Evolutionary conservation across 1,139 yeast species (phyloP).

Genomic region (Yamadazyma triangularis): DNA sequence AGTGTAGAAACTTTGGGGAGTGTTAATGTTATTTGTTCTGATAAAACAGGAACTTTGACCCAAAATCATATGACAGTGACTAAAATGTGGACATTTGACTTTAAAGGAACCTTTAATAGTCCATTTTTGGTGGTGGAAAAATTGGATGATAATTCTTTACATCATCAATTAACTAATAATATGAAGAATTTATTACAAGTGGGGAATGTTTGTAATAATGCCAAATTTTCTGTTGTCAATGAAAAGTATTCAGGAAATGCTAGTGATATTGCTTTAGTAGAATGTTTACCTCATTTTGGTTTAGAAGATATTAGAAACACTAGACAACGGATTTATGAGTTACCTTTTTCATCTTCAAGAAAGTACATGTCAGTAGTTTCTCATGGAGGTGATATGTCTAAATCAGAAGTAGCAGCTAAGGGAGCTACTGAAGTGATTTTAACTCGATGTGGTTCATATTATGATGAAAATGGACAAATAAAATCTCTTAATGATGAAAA

Average conservation of each 20-base stretch:
- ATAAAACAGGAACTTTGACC: constrained; percentile 93
- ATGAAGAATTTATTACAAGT: constrained; percentile 53
- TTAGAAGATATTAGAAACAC: constrained; percentile 65
- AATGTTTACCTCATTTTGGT: constrained; percentile 66
- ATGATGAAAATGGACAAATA: constrained; percentile 52
- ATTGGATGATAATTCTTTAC: constrained; percentile 34
- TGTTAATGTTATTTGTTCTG: constrained; percentile 91
- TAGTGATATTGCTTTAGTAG: constrained; percentile 86
- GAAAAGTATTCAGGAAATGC: constrained; percentile 85
- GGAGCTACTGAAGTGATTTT: constrained; percentile 87
- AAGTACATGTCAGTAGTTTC: constrained; percentile 84
- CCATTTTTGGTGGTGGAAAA: constrained; percentile 49
- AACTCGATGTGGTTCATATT: constrained; percentile 54
- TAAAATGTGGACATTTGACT: constrained; percentile 76
- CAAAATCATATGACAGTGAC: constrained; percentile 93
- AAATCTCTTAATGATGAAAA: constrained; percentile 50
- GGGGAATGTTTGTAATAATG: constrained; percentile 80
- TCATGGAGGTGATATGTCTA: constrained; percentile 54
- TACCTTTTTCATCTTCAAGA: constrained; percentile 79
- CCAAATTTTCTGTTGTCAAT: constrained; percentile 63
- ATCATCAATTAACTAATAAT: constrained; percentile 47
- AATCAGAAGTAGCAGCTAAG: constrained; percentile 64
- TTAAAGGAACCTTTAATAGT: constrained; percentile 48
- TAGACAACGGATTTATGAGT: constrained; percentile 57
- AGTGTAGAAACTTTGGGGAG: constrained; percentile 95